Evolutionary conservation across 345 rosid genomes (phyloP).

Genomic region (Euphorbia peplus): DNA sequence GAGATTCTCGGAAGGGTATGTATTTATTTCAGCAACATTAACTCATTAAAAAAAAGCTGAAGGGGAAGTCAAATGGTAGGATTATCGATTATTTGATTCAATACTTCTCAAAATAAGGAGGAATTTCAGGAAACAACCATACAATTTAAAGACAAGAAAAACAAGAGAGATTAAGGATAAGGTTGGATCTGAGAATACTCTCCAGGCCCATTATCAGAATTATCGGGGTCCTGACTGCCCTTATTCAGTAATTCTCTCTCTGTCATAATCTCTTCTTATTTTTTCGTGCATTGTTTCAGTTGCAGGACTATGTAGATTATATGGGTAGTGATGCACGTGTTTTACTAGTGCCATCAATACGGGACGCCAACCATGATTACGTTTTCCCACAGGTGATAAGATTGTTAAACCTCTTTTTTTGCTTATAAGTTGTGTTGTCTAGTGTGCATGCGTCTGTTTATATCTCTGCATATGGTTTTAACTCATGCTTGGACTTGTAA

Average conservation of each 20-base stretch:
- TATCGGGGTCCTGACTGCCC: too few relatives aligned
- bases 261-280: background rate
- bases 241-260: background rate
- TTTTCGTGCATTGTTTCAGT: constrained; percentile 37
- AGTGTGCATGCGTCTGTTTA: background rate
- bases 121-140: too few relatives aligned
- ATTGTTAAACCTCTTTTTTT: background rate
- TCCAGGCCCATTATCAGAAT: too few relatives aligned
- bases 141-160: too few relatives aligned
- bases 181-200: too few relatives aligned
- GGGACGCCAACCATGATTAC: constrained; percentile 89
- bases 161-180: too few relatives aligned
- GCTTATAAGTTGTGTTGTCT: background rate
- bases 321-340: constrained; percentile 64
- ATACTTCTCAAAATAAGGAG: too few relatives aligned
- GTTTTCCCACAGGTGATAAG: constrained; percentile 88
- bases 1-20: constrained; percentile 73
- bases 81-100: too few relatives aligned
- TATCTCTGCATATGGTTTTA: background rate
- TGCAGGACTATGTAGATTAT: constrained; percentile 78
- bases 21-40: constrained; percentile 3
- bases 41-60: background rate
- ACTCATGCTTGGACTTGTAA: constrained; percentile 11
- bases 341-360: constrained; percentile 71
- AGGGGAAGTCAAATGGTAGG: background rate